phyloP scores from a whole-genome alignment of 192 early-diverging fungal genomes.

The Lobosporangium transversale region DNA sequence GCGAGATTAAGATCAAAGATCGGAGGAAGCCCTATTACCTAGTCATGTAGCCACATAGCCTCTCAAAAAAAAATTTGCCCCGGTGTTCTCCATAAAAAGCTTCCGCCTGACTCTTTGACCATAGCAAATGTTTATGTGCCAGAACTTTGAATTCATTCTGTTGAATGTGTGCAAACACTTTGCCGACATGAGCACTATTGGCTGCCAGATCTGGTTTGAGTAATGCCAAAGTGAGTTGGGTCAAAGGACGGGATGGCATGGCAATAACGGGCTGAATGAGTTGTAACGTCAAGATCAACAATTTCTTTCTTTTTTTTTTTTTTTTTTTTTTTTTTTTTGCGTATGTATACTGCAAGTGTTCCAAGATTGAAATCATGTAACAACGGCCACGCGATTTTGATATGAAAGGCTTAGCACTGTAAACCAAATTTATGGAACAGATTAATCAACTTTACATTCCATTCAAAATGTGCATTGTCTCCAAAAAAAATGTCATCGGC shows the following conservation, averaged over 20 bases:
- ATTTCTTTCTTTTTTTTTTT: slow-evolving; percentile 2
- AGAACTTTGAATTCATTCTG: slow-evolving; percentile 55
- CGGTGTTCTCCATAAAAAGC: slow-evolving; percentile 75
- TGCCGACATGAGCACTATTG: slow-evolving; percentile 55
- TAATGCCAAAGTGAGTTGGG: slow-evolving; percentile 70
- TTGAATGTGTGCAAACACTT: slow-evolving; percentile 59
- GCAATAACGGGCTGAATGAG: not conserved
- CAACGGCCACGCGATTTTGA: too few species aligned
- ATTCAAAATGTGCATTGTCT: too few species aligned
- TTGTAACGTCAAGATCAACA: not conserved
- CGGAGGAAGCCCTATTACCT: slow-evolving; percentile 45
- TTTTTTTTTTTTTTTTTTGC: not conserved
- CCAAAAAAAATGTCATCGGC: too few species aligned
- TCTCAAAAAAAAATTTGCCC: slow-evolving; percentile 73
- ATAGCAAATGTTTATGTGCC: slow-evolving; percentile 54
- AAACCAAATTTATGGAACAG: too few species aligned
- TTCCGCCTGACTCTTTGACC: slow-evolving; percentile 66
- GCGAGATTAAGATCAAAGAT: not conserved
- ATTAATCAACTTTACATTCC: too few species aligned
- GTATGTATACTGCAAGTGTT: too few species aligned
- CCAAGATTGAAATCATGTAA: too few species aligned
- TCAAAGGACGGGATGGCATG: slow-evolving; percentile 45
- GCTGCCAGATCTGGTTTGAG: slow-evolving; percentile 80
- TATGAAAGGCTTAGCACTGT: too few species aligned
- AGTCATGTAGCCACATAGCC: slow-evolving; percentile 79